Percentiles rank a stretch among this genome's conserved stretches.
These are phyloP conservation scores for Alternaria gansuensis DNA, from an alignment of 2,329 filamentous ascomycete genomes.

Conservation along the genomic window DNA sequence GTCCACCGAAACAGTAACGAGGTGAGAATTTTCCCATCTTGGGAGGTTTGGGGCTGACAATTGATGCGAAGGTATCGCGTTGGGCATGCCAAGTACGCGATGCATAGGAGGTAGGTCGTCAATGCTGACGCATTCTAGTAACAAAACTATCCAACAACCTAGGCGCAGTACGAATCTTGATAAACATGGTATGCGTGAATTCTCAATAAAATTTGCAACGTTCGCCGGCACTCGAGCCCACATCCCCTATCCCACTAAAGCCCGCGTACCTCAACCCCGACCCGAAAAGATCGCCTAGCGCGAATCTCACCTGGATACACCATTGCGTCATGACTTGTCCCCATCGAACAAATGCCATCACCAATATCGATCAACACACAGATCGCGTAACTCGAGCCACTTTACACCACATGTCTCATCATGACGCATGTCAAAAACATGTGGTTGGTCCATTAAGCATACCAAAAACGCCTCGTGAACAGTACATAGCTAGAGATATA, in stretches of 20 bases:
- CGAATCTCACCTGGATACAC: conserved; percentile 12
- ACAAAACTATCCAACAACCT: neutral
- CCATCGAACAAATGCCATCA: conserved; percentile 20
- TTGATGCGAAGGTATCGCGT: neutral
- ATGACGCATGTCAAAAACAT: conserved; percentile 24
- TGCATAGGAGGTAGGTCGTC: neutral
- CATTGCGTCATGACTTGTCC: conserved; percentile 43
- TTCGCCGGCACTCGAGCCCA: conserved; percentile 4
- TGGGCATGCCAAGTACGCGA: neutral
- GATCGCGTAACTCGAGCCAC: conserved; percentile 4
- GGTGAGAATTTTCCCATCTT: too few species aligned
- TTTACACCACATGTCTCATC: conserved; percentile 3
- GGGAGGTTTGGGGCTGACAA: neutral
- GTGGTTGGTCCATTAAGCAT: conserved; percentile 19
- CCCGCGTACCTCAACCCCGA: conserved; percentile 11
- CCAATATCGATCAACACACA: conserved; percentile 8
- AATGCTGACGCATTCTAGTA: neutral
- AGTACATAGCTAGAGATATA: neutral
- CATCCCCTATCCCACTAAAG: conserved; percentile 11
- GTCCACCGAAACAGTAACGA: neutral
- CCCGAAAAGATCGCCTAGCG: conserved; percentile 18
- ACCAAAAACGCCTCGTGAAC: neutral
- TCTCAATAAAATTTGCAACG: neutral
- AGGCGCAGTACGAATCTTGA: too few species aligned
- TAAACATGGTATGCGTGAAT: too few species aligned